phyloP scores from a whole-genome alignment of 768 basidiomycete species.

The Dentipellis sp. region DNA sequence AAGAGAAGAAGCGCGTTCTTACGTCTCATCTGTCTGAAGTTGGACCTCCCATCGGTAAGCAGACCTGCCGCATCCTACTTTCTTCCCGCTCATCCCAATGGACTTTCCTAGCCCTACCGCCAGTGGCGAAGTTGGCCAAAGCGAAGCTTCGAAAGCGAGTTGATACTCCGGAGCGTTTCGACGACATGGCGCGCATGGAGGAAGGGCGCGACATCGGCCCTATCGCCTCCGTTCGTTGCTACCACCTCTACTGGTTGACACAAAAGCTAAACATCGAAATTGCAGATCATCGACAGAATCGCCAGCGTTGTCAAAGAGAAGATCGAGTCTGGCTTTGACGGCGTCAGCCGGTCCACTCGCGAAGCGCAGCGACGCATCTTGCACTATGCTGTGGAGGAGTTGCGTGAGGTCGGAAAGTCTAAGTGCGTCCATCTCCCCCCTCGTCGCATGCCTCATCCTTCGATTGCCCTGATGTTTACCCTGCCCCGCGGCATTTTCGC shows the following conservation, averaged over 20 bases:
- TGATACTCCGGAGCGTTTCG: no score
- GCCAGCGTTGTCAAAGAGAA: constrained; percentile 5
- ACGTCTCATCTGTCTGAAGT: no score
- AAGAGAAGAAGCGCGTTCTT: no score
- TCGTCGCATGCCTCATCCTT: not conserved
- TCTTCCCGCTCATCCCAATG: no score
- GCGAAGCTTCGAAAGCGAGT: no score
- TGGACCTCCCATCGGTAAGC: no score
- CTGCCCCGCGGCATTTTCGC: not conserved
- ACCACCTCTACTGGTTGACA: not conserved
- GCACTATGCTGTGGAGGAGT: constrained; percentile 5
- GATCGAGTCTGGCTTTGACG: constrained; percentile 9
- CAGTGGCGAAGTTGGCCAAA: no score
- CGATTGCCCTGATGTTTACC: not conserved
- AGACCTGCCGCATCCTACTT: no score
- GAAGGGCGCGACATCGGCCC: no score
- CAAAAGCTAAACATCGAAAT: not conserved
- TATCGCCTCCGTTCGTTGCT: not conserved
- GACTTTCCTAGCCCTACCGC: no score
- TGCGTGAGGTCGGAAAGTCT: constrained; percentile 7
- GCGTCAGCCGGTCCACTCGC: constrained; percentile 1
- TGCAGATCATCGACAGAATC: constrained; percentile 10
- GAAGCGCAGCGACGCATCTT: constrained; percentile 8
- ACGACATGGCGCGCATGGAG: no score
- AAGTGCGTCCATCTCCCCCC: not conserved